phyloP scores from a whole-genome alignment of 768 basidiomycete species.

The Pleurotus djamor region DNA sequence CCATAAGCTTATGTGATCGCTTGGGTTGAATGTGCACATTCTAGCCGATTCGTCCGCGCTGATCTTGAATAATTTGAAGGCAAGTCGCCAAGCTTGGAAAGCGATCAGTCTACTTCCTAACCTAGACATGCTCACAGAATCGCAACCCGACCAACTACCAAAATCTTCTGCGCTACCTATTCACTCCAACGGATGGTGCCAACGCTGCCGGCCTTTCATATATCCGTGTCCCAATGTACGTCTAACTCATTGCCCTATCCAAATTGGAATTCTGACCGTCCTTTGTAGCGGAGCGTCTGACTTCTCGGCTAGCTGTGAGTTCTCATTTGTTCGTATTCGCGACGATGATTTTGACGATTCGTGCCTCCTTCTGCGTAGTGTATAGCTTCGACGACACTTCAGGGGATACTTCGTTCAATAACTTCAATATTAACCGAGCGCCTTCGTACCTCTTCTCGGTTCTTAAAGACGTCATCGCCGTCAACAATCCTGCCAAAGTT shows the following conservation, averaged over 20 bases:
- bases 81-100: conserved; percentile 17
- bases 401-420: conserved; percentile 56
- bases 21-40: neutral
- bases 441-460: conserved; percentile 66
- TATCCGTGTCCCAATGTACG: conserved; percentile 56
- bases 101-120: no score
- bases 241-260: neutral
- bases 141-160: conserved; percentile 57
- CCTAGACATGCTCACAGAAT: conserved; percentile 24
- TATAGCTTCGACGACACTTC: conserved; percentile 67
- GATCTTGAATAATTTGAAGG: conserved; percentile 65
- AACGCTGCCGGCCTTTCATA: conserved; percentile 68
- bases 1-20: neutral
- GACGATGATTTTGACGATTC: neutral
- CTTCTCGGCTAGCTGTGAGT: conserved; percentile 57
- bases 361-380: conserved; percentile 26
- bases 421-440: conserved; percentile 54
- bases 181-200: conserved; percentile 58
- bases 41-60: conserved; percentile 73
- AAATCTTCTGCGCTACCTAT: conserved; percentile 55
- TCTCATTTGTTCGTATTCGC: neutral
- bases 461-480: conserved; percentile 57
- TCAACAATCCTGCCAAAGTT: conserved; percentile 51
- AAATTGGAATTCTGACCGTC: neutral
- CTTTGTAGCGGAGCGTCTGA: conserved; percentile 55